A percentile compares a stretch with the other conserved stretches of the same genome.
Evolutionary conservation across 192 early-diverging fungal genomes (phyloP).

Genomic region (Gonapodya sp.): DNA sequence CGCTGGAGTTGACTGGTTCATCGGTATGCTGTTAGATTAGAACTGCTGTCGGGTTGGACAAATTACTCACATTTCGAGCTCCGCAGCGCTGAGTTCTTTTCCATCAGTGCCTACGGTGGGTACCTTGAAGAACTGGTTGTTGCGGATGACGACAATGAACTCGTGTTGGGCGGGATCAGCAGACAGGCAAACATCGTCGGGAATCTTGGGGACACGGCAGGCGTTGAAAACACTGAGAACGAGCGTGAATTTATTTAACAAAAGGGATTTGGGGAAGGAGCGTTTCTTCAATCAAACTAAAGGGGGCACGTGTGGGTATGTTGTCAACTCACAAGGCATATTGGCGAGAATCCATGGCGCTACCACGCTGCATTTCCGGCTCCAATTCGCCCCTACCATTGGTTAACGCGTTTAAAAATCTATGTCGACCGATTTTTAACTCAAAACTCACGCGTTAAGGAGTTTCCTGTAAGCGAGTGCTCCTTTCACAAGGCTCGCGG

Average conservation of each 20-base stretch:
- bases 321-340: neutral
- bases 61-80: conserved; percentile 50
- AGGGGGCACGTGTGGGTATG: too few species aligned
- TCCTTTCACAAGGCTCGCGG: neutral
- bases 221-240: conserved; percentile 79
- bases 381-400: neutral
- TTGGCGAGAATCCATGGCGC: neutral
- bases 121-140: conserved; percentile 83
- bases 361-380: neutral
- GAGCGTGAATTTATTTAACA: too few species aligned
- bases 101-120: conserved; percentile 20
- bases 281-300: too few species aligned
- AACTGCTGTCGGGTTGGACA: neutral
- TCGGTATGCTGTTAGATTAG: neutral
- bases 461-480: conserved; percentile 67
- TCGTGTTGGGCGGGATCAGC: conserved; percentile 62
- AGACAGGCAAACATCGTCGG: conserved; percentile 62
- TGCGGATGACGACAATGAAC: conserved; percentile 80
- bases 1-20: conserved; percentile 20
- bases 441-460: neutral
- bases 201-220: conserved; percentile 77
- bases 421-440: neutral
- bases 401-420: too few species aligned
- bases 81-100: conserved; percentile 55
- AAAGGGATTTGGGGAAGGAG: too few species aligned